Percentiles rank a stretch among this genome's conserved stretches.
Evolutionary conservation across 169 alveolate genomes (phyloP).

Genomic region (Eimeria necatrix): DNA sequence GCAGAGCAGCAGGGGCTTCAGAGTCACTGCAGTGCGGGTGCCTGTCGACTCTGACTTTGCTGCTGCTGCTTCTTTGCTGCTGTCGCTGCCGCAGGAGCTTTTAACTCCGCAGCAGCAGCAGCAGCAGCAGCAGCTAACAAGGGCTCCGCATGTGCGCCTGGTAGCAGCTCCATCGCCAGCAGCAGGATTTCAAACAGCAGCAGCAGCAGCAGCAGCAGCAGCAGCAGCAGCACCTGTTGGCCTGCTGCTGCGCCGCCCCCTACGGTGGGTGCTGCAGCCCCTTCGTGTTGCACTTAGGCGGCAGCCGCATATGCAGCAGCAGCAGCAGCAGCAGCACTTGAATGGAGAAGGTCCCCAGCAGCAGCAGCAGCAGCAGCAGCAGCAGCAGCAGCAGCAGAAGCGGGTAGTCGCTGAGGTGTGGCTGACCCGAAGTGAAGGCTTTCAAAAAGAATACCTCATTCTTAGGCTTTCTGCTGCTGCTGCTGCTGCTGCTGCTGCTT

Average conservation of each 20-base stretch:
- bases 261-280: neutral
- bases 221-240: neutral
- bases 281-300: neutral
- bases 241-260: neutral
- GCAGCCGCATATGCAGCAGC: neutral
- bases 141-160: too few species aligned
- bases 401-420: neutral
- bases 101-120: neutral
- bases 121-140: neutral
- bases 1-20: neutral
- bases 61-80: neutral
- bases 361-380: neutral
- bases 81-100: neutral
- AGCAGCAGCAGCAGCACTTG: neutral
- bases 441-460: neutral
- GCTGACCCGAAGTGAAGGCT: conserved; percentile 21
- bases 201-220: neutral
- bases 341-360: neutral
- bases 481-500: conserved; percentile 32
- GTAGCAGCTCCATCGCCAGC: neutral
- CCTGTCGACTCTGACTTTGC: neutral
- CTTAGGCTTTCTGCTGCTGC: neutral
- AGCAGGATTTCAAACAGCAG: neutral
- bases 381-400: conserved; percentile 23
- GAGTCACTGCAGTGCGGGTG: neutral